Base-by-base conservation (phyloP, 148 eudicot genomes). In the Polygonum aviculare region DNA sequence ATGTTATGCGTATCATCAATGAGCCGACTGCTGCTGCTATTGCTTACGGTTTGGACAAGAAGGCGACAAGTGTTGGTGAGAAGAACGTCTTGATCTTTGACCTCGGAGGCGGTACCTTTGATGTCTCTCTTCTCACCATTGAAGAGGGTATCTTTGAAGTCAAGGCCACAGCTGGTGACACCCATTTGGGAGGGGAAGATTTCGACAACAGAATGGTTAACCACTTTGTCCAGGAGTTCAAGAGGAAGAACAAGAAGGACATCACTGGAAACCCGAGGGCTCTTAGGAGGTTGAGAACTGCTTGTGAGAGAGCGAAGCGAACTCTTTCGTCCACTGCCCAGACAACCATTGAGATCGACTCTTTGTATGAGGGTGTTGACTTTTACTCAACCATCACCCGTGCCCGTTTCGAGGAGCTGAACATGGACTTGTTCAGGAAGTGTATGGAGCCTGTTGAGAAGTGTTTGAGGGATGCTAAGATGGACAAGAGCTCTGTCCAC, bases 191-290 rank as follows among this genome's bases (percentile, higher is more conserved):
- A 45, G 76, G 76, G 12, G 76, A 69, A 8, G 73, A 69, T 69
- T 69, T 69, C 19, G 74, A 71, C 51, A 71, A 71, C 74, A 40
- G 74, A 33, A 74, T 74, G 76, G 76, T 74, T 12, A 74, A 74
- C 26, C 76, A 74, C 76, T 74, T 74, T 51, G 76, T 74, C 5
- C 76, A 74, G 44, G 76, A 74, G 39, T 74, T 74, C 36, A 74
- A 74, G 76, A 74, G 76, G 76, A 74, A 74, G 76, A 12, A 74
- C 76, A 74, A 74, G 76, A 74, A 74, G 76, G 76, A 74, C 19
- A 74, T 74, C 12, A 49, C 76, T 3, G 76, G 76, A 4, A 74
- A 74, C 65, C 62, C 76, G 0, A 74, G 76, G 18, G 76, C 76
- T 12, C 65, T 74, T 2, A 74, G 76, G 76, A 74, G 76, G 41